Evolutionary conservation across 306 rosid species (phyloP), one percentile per base, ranked within the genome.

Genomic region (Senna siamea): DNA sequence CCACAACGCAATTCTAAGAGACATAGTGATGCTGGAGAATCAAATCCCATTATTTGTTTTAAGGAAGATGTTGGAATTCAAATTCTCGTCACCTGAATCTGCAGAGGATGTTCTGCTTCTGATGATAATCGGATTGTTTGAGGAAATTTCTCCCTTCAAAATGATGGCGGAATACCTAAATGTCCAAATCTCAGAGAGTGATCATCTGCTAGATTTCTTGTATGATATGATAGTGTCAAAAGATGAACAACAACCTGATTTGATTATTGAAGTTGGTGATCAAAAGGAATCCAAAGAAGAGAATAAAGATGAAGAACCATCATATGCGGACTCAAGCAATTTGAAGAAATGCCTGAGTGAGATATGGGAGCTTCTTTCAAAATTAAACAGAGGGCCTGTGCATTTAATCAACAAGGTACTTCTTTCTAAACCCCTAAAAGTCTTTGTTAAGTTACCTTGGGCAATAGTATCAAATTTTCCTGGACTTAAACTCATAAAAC

Each of bases 161-260:
- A 32, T 64, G 78, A 26, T 47, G 54, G 69, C 34, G 8, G 76
- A 81, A 5, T 20, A 54, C 10, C 76, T 59, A 9, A 72, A 75
- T n/a, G 10, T 73, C 69, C 53, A 28, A 47, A 54, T 79, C 78
- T 83, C 89, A 0, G 80, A 75, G 2, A 66, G 76, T 52, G 41
- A 82, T 46, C 92, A 88, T 73, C 67, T 88, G 86, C 69, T 88
- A 5, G 88, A 83, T 64, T 85, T 88, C 74, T 14, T 85, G 68
- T 88, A 81, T 57, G 28, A 41, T 6, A 78, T 76, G 86, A 18
- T 83, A 61, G 76, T 78, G 2, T 86, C 89, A 1, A 61, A 62
- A 44, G 1, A 44, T 40, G 74, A 67, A n/a, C 73, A 32, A 40
- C 37, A 37, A 37, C 4, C 61, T 23, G 22, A 63, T 12, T 9